A percentile compares a stretch with the other conserved stretches of the same genome.
Evolutionary conservation across 192 early-diverging fungal species (phyloP).

Genomic region (Entomortierella parvispora): DNA sequence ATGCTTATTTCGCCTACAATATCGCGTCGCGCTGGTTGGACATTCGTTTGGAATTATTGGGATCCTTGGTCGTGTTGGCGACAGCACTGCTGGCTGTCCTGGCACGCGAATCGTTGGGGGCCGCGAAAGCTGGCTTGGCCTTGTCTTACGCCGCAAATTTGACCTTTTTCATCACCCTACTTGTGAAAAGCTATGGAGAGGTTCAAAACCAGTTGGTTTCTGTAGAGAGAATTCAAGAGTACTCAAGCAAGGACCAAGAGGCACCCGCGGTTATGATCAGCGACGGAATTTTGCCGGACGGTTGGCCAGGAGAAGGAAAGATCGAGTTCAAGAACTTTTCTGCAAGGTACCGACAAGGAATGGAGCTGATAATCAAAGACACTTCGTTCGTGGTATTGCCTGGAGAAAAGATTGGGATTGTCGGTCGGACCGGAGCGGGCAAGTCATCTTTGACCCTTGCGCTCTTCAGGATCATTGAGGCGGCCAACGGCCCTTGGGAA

Average conservation of each 20-base stretch:
- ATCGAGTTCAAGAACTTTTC: constrained; percentile 47
- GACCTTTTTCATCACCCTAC: constrained; percentile 77
- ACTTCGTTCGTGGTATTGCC: constrained; percentile 61
- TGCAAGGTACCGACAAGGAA: constrained; percentile 39
- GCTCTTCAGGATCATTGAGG: constrained; percentile 57
- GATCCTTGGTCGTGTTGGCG: constrained; percentile 69
- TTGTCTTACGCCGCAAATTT: constrained; percentile 82
- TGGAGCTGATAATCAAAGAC: constrained; percentile 60
- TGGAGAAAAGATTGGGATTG: constrained; percentile 48
- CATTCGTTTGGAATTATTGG: constrained; percentile 74
- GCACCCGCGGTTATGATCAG: constrained; percentile 15
- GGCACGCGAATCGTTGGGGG: constrained; percentile 59
- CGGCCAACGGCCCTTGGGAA: constrained; percentile 38
- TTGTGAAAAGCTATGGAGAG: constrained; percentile 71
- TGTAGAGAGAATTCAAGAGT: constrained; percentile 71
- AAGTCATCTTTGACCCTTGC: constrained; percentile 62
- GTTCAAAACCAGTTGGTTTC: constrained; percentile 82
- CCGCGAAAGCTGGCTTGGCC: constrained; percentile 86
- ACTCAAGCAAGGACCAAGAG: constrained; percentile 39
- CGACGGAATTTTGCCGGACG: constrained; percentile 1
- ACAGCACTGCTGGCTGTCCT: constrained; percentile 68
- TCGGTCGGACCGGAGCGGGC: constrained; percentile 55
- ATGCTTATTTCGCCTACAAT: constrained; percentile 13
- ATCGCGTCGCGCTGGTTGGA: constrained; percentile 80
- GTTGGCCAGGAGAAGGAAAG: constrained; percentile 43